Evolutionary conservation across 75 land plant genomes (phyloP), one percentile per base, ranked within the genome.

Genomic region (Selaginella tamariscina): DNA sequence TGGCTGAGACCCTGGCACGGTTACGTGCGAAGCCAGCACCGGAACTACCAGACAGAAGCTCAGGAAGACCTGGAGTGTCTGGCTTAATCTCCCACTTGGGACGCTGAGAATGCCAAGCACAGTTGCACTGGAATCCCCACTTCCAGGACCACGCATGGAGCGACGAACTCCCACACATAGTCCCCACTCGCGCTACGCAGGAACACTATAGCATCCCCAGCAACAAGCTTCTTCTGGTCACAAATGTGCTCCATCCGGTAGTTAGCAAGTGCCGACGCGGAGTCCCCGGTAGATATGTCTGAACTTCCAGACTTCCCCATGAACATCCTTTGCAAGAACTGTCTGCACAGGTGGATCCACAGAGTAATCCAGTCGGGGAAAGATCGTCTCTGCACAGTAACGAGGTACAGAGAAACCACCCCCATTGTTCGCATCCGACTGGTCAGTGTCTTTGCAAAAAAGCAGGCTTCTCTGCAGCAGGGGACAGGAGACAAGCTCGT

Each of bases 391-490:
- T 0, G 96, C 96, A 59, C 91, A 87, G 74, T 87, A 87, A 0
- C 91, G 63, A 0, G 96, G 96, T 1, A 90, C 96, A 18, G 96
- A 90, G 70, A 90, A 91, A 0, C 96, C 92, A 0, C 96, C 96
- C 5, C 96, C 96, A 69, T 88, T 91, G 80, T 88, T 91, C 2
- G 91, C 96, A 72, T 91, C 96, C 1, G 88, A 85, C 71, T 88
- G 92, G 96, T 91, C 56, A 91, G 70, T 1, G 88, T 91, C 80
- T 91, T 91, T 0, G 92, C 88, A 32, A 88, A 88, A 0, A 88
- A 0, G 80, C 80, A 11, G 84, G 84, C 63, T 84, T 87, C 32
- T 85, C 86, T 0, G 27, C 60, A 18, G 31, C 32, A 9, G 62
- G 21, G 86, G 83, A 21, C 70, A 55, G 0, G 73, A 32, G 15